Evolutionary conservation across 2,329 filamentous ascomycete species (phyloP).

Genomic region (Pseudogymnoascus sp.): DNA sequence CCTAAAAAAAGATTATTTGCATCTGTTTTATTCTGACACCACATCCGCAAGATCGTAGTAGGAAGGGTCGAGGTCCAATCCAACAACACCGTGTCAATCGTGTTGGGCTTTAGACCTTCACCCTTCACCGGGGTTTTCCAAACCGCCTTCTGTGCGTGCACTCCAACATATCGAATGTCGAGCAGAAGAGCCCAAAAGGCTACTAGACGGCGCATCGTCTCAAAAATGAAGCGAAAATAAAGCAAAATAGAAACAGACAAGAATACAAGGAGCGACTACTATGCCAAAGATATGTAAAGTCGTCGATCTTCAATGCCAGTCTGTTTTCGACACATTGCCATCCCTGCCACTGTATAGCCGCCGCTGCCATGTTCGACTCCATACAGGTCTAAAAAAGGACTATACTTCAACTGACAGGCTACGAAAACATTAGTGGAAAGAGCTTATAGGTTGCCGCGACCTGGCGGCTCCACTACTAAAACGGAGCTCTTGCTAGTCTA

Average conservation of each 20-base stretch:
- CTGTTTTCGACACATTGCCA: not conserved
- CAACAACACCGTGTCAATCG: constrained; percentile 14
- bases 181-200: not conserved
- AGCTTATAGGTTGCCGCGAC: not conserved
- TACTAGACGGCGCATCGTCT: not conserved
- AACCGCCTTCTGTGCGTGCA: constrained; percentile 10
- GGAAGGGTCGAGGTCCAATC: constrained; percentile 16
- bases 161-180: not conserved
- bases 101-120: constrained; percentile 13
- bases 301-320: not conserved
- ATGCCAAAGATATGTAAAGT: not conserved
- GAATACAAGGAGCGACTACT: not conserved
- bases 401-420: not conserved
- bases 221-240: not conserved
- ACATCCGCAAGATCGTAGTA: constrained; percentile 15
- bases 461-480: not conserved
- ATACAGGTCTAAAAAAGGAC: not conserved
- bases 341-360: not conserved
- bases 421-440: not conserved
- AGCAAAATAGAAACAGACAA: not conserved
- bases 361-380: not conserved
- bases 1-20: not conserved
- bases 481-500: not conserved
- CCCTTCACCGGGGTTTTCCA: constrained; percentile 14
- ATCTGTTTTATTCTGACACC: constrained; percentile 13